These are phyloP conservation scores for Verticillium longisporum DNA, from an alignment of 2,329 filamentous ascomycete species.

Conservation along the genomic window DNA sequence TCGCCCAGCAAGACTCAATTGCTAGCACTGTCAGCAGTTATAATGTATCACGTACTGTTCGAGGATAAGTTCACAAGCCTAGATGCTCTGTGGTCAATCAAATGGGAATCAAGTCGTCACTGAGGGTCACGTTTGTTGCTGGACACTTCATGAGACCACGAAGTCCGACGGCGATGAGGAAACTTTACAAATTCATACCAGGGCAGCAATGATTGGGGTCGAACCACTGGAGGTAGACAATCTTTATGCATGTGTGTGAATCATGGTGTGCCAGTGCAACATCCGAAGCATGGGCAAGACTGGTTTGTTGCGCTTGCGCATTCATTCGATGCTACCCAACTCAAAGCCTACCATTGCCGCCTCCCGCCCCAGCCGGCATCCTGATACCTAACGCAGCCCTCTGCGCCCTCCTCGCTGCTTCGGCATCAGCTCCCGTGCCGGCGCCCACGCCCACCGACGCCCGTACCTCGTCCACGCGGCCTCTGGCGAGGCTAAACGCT, in stretches of 20 bases:
- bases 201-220: no score
- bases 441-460: slow-evolving; percentile 16
- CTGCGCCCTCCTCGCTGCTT: slow-evolving; percentile 1
- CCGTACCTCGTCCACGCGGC: slow-evolving; percentile 66
- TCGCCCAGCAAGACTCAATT: no score
- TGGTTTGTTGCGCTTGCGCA: background rate
- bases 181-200: no score
- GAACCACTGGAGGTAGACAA: background rate
- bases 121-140: no score
- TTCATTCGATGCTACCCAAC: background rate
- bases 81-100: no score
- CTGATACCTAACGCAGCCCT: slow-evolving; percentile 40
- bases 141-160: no score
- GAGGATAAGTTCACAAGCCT: no score
- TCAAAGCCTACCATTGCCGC: background rate
- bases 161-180: no score
- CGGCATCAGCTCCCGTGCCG: slow-evolving; percentile 11
- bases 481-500: slow-evolving; percentile 78
- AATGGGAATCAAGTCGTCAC: no score
- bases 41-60: no score
- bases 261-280: background rate
- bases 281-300: no score
- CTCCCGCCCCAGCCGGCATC: slow-evolving; percentile 41
- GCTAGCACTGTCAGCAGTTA: no score
- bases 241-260: background rate